phyloP scores from a whole-genome alignment of 768 basidiomycete genomes.

The Tubosaeta brunneosetosa region DNA sequence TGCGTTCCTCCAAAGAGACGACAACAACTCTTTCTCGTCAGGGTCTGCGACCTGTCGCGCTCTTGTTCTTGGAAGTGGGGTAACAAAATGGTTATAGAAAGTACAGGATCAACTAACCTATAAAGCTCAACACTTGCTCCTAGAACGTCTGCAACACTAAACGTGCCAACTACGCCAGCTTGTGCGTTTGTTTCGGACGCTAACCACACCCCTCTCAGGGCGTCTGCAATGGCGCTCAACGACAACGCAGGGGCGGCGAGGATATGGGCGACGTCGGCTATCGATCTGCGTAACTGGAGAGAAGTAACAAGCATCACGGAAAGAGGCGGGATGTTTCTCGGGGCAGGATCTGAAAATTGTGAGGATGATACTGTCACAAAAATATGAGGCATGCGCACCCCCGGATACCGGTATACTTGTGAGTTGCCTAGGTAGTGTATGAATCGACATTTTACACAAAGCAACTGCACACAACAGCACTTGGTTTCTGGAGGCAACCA shows the following conservation, averaged over 20 bases:
- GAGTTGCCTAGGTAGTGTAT: constrained; percentile 40
- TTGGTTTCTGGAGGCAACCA: constrained; percentile 55
- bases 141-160: constrained; percentile 45
- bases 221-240: constrained; percentile 40
- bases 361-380: constrained; percentile 8
- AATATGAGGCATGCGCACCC: constrained; percentile 12
- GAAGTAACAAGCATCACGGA: constrained; percentile 33
- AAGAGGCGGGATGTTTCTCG: constrained; percentile 18
- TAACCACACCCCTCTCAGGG: constrained; percentile 43
- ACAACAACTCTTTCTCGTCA: constrained; percentile 38
- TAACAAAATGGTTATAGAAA: constrained; percentile 3
- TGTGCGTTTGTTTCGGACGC: constrained; percentile 41
- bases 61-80: constrained; percentile 27
- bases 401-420: constrained; percentile 6
- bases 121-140: constrained; percentile 41
- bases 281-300: constrained; percentile 47
- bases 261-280: constrained; percentile 56
- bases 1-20: constrained; percentile 52
- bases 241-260: constrained; percentile 43
- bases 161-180: constrained; percentile 37
- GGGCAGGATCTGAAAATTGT: constrained; percentile 28
- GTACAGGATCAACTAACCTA: constrained; percentile 18
- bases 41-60: constrained; percentile 25
- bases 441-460: constrained; percentile 39
- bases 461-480: constrained; percentile 52